Evolutionary conservation across 2,329 filamentous ascomycete genomes (phyloP), one percentile per base, ranked within the genome.

Genomic region (Verticillium alfalfae): DNA sequence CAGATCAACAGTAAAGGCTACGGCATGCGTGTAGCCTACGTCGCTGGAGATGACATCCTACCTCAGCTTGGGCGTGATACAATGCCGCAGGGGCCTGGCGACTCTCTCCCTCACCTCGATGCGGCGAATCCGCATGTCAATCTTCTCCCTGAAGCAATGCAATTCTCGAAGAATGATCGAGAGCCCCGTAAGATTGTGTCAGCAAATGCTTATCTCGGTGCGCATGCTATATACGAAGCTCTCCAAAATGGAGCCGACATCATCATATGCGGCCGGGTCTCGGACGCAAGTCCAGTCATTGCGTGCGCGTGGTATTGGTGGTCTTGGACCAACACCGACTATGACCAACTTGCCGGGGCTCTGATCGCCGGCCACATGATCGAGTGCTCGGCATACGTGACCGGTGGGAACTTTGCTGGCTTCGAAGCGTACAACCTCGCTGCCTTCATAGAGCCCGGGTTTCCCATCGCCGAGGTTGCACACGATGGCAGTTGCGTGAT

Each of bases 141-240:
- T 13, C n/a, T 49, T 18, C 1, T 49, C 16, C n/a, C 45, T 12
- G 64, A 31, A 54, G 56, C n/a, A 8, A 61, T 67, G 39, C 62
- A 68, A 59, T 57, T 61, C 31, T 56, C 59, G 4, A 62, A 61
- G 18, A 41, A 18, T 15, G 49, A 58, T 6, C n/a, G 45, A 18
- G 45, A 49, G 7, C 45, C 18, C 2, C 45, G 45, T 4, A 22
- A 49, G 2, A 49, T 31, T 18, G 56, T 61, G 15, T 56, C 41
- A 64, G 81, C 82, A 49, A 81, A 84, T 38, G 81, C 77, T 3
- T 85, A 85, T 64, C 75, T 84, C 0, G 82, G 82, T 3, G 79
- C 78, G 7, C 69, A 77, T 16, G 76, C 73, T 3, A 78, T 78
- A 60, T 70, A 72, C 26, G 70, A 68, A 26, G 77, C 70, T 1